Percentiles rank a stretch among this genome's conserved stretches.
Conservation (phyloP, 2,329 filamentous ascomycete genomes). For the Colletotrichum somersetense region DNA sequence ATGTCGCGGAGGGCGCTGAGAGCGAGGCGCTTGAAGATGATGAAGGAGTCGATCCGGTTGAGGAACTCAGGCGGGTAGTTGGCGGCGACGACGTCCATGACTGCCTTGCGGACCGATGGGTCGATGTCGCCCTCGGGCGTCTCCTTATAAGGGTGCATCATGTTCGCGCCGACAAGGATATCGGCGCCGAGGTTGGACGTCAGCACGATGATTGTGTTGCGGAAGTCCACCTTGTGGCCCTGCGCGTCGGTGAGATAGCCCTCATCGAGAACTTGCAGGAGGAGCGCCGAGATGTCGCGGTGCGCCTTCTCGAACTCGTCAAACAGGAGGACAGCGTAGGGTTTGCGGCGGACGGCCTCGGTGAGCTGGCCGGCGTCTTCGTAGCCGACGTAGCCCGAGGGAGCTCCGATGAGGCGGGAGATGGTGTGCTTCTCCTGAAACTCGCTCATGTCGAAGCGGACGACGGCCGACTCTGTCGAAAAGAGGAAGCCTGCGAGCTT, state of each 20-base stretch:
- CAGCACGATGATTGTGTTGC: conserved; percentile 95
- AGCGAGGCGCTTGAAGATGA: conserved; percentile 91
- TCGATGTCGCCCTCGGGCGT: conserved; percentile 77
- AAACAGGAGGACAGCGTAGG: conserved; percentile 93
- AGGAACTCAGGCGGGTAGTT: conserved; percentile 92
- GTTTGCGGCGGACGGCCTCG: conserved; percentile 93
- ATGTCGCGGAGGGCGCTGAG: conserved; percentile 86
- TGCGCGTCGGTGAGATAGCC: conserved; percentile 96
- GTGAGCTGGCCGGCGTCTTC: conserved; percentile 97
- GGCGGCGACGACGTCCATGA: conserved; percentile 87
- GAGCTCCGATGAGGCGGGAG: conserved; percentile 90
- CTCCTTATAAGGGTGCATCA: conserved; percentile 72
- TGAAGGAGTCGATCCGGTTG: conserved; percentile 97
- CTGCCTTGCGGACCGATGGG: conserved; percentile 78
- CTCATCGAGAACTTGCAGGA: conserved; percentile 95
- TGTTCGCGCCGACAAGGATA: conserved; percentile 84
- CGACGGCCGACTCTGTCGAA: conserved; percentile 89
- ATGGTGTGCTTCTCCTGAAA: conserved; percentile 98
- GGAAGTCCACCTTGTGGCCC: conserved; percentile 96
- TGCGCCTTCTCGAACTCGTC: conserved; percentile 99
- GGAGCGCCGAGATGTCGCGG: conserved; percentile 89
- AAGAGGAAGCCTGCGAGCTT: conserved; percentile 94
- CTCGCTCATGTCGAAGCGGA: conserved; percentile 97
- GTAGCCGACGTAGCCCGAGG: conserved; percentile 95
- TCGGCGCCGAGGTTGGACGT: conserved; percentile 96